Conservation (phyloP, 2,329 filamentous ascomycete genomes). For the Cercospora sp. region DNA sequence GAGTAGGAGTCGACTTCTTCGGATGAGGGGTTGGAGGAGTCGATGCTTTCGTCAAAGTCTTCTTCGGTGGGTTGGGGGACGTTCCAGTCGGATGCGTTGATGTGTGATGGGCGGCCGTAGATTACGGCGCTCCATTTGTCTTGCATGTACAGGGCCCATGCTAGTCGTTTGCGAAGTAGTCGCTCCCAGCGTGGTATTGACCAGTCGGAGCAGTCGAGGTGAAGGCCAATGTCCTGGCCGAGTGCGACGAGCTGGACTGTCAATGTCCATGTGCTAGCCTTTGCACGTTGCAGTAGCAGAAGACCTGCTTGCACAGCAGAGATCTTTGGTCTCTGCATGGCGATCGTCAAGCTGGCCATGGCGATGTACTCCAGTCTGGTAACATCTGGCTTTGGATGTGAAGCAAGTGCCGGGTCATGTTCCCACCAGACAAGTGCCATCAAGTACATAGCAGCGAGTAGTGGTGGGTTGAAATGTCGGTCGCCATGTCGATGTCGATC, state of each 20-base stretch:
- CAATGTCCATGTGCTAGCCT: conserved; percentile 78
- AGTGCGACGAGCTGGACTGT: conserved; percentile 87
- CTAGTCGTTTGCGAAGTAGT: conserved; percentile 77
- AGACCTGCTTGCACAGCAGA: conserved; percentile 78
- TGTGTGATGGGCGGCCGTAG: conserved; percentile 81
- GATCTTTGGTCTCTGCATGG: conserved; percentile 78
- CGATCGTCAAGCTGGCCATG: conserved; percentile 69
- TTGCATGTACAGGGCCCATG: conserved; percentile 92
- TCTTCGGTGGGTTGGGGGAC: conserved; percentile 65
- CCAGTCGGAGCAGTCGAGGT: conserved; percentile 84
- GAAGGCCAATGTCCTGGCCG: conserved; percentile 81
- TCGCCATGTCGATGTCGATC: conserved; percentile 75
- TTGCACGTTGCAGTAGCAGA: conserved; percentile 71
- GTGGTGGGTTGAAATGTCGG: conserved; percentile 71
- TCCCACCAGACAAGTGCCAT: conserved; percentile 89
- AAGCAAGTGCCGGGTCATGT: conserved; percentile 66
- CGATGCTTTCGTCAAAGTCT: conserved; percentile 72
- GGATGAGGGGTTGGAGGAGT: conserved; percentile 27
- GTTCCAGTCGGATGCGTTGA: conserved; percentile 71
- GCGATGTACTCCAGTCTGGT: conserved; percentile 72
- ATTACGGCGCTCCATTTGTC: conserved; percentile 89
- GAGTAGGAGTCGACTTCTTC: conserved; percentile 64
- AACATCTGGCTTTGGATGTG: conserved; percentile 69
- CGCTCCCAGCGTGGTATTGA: conserved; percentile 87
- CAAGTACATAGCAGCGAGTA: conserved; percentile 80